Base-by-base conservation (phyloP, 2,329 filamentous ascomycete genomes). In the Alternaria viburni region DNA sequence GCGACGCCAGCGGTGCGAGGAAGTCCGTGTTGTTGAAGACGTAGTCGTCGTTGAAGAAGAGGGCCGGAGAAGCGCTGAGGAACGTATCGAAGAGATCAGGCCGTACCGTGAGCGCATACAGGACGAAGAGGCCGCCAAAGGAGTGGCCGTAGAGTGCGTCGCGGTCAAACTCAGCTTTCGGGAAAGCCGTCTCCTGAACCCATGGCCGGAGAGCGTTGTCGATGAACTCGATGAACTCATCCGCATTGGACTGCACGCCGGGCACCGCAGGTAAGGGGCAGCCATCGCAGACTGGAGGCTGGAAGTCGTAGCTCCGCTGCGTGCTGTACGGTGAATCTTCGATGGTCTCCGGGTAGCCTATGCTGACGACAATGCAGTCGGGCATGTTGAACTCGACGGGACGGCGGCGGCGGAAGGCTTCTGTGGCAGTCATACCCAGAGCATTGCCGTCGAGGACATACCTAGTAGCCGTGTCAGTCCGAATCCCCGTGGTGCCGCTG, bases 101-200 rank as follows among this genome's bases (percentile, higher is more conserved):
- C 5, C 76, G 72, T 0, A 77, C 81, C 57, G 83, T 81, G 9
- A 86, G 74, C 0, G 81, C 74, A 61, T 85, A 82, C 4, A 86
- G 75, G 0, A 79, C 74, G 50, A 86, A 86, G 1, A 86, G 73
- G 0, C 83, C 85, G 3, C 83, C 84, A 25, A 83, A 85, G 0
- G 84, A 86, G 60, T 86, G 84, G 0, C 84, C 84, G 44, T 81
- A 85, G 1, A 86, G 72, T 0, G 82, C 84, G 52, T 82, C 82
- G 23, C 79, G 78, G 2, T 74, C 70, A 15, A 80, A 76, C 0
- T 64, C 68, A 3, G 78, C 68, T n/a, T 71, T 73, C 2, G 69
- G 74, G 59, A 75, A 83, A 25, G 63, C 74, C 25, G 62, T 65
- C 4, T 66, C 50, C 6, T 62, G 68, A 26, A 78, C 68, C 75